phyloP scores from a whole-genome alignment of 2,329 filamentous ascomycete genomes.

The Phialemonium atrogriseum region DNA sequence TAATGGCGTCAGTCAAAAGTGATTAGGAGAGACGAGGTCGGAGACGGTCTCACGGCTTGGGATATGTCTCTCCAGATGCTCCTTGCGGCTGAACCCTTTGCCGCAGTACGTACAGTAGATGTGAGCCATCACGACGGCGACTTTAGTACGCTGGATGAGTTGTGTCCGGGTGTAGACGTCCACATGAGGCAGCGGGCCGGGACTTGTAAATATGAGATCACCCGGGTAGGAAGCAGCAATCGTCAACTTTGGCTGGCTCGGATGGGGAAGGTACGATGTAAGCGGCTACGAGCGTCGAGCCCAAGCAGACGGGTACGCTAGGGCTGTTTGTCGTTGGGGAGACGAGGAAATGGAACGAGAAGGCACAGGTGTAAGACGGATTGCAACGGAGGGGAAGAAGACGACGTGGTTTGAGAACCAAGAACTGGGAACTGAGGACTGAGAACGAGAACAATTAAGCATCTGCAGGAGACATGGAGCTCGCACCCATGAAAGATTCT shows the following conservation, averaged over 20 bases:
- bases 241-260: too few species aligned
- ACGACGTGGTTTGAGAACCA: slow-evolving; percentile 8
- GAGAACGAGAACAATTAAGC: slow-evolving; percentile 10
- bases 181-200: too few species aligned
- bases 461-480: slow-evolving; percentile 11
- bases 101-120: slow-evolving; percentile 47
- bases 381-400: slow-evolving; percentile 7
- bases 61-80: slow-evolving; percentile 47
- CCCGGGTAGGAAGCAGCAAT: too few species aligned
- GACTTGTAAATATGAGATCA: too few species aligned
- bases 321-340: too few species aligned
- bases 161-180: not conserved
- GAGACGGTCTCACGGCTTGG: slow-evolving; percentile 34
- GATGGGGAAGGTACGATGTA: too few species aligned
- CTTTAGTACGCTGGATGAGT: slow-evolving; percentile 1
- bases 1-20: slow-evolving; percentile 6
- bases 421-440: too few species aligned
- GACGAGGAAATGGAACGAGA: slow-evolving; percentile 1
- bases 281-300: too few species aligned
- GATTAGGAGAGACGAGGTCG: not conserved
- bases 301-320: too few species aligned
- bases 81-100: slow-evolving; percentile 46
- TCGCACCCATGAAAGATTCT: slow-evolving; percentile 9
- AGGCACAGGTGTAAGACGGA: slow-evolving; percentile 3
- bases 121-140: too few species aligned